Evolutionary conservation across 129 eudicot species (phyloP).

Genomic region (sunflower (Helianthus annuus)): HanXRQr2.0-SUNRISE NC_035435.2:51333892-51334391

Average conservation of each 20-base stretch:
- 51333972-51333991: conserved; percentile 51
- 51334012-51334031: conserved; percentile 45
- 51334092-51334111: not conserved
- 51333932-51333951: not conserved
- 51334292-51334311: too few species aligned
- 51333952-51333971: not conserved
- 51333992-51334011: conserved; percentile 53
- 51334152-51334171: not conserved
- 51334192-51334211: too few species aligned
- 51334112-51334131: not conserved
- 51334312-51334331: too few species aligned
- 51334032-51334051: conserved; percentile 5
- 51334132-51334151: not conserved
- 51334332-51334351: too few species aligned
- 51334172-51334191: not conserved
- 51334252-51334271: too few species aligned
- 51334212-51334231: too few species aligned
- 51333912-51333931: not conserved
- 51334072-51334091: not conserved
- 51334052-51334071: not conserved
- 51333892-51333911: not conserved
- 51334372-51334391: too few species aligned
- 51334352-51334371: too few species aligned
- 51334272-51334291: too few species aligned
- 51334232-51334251: too few species aligned